Base-by-base conservation (phyloP, 495 filamentous ascomycete species). In the Penicillium psychrofluorescens region DNA sequence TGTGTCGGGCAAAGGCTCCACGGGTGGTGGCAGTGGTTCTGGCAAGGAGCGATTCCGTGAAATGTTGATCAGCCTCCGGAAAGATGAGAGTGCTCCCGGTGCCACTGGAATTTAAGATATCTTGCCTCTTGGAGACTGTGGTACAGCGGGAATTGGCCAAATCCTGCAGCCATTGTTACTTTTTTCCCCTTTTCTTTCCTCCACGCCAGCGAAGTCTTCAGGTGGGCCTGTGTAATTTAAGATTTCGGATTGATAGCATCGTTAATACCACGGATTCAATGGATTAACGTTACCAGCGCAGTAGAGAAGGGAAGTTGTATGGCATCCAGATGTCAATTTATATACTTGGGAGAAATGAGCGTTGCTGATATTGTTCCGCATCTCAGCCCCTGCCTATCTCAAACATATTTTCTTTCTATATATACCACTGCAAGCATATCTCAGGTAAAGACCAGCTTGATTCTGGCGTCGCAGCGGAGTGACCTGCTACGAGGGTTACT, bases 1-100 rank as follows among this genome's bases (percentile, higher is more conserved):
- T 67, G 68, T 99, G 44, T 95, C 88, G 60, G 92, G 94, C 39
- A 97, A 97, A 72, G 89, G 90, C 9, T 72, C 78, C 36, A 83
- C 80, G 56, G 89, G 88, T 45, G 90, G 90, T 56, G 86, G 84
- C 16, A 81, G 76, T 16, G 90, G 90, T 43, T 91, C 83, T 40
- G 89, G 88, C 51, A 99, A 97, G 77, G 86, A 91, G 62, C 84
- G 85, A 46, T 97, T 97, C 76, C 83, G 92, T 45, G 90, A 97
- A 71, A 61, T 99, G 60, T 70, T 99, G 60, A 61, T 91, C 52
- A 88, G 83, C 54, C 68, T 99, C 62, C 81, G 79, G 70, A 95
- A 95, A 73, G 92, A 99, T 58, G 81, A 92, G 67, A 94, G 91
- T 60, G 92, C 90, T 4, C 90, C 90, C 10, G 90, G 88, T 47